Evolutionary conservation across 345 rosid genomes (phyloP).

Genomic region (Populus ilicifolia): DNA sequence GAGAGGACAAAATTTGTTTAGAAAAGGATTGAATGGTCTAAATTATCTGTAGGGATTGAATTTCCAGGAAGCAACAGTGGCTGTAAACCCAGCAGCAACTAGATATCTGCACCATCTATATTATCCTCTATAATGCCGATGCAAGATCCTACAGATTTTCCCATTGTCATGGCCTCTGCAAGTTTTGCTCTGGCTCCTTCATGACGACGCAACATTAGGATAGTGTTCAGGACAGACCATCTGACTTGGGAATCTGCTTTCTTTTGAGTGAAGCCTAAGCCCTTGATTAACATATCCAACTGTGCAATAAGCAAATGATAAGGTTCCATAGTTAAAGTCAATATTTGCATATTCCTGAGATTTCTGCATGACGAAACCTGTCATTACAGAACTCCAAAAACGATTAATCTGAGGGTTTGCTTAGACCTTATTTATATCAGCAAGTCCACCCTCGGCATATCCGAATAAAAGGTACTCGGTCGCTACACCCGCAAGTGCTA

Average conservation of each 20-base stretch:
- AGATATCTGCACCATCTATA: constrained; percentile 47
- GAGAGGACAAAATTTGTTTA: neutral
- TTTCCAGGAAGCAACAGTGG: neutral
- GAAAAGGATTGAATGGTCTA: no score
- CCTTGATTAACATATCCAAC: constrained; percentile 61
- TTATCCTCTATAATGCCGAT: constrained; percentile 53
- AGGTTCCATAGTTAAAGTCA: neutral
- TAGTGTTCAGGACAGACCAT: constrained; percentile 79
- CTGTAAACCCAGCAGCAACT: constrained; percentile 8
- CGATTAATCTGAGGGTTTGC: neutral
- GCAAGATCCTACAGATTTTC: constrained; percentile 68
- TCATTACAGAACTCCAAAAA: no score
- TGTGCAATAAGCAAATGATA: constrained; percentile 18
- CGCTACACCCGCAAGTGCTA: constrained; percentile 82
- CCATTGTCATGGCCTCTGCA: constrained; percentile 65
- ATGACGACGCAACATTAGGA: constrained; percentile 70
- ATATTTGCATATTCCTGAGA: neutral
- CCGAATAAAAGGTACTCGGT: constrained; percentile 77
- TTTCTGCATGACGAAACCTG: no score
- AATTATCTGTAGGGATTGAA: no score
- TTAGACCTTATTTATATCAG: constrained; percentile 71
- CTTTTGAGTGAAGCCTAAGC: constrained; percentile 86
- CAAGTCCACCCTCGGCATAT: constrained; percentile 82
- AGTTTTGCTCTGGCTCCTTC: constrained; percentile 58
- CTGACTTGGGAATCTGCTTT: constrained; percentile 83